Conservation (phyloP, 257 asterid genomes). For the Plantago elongata region DNA sequence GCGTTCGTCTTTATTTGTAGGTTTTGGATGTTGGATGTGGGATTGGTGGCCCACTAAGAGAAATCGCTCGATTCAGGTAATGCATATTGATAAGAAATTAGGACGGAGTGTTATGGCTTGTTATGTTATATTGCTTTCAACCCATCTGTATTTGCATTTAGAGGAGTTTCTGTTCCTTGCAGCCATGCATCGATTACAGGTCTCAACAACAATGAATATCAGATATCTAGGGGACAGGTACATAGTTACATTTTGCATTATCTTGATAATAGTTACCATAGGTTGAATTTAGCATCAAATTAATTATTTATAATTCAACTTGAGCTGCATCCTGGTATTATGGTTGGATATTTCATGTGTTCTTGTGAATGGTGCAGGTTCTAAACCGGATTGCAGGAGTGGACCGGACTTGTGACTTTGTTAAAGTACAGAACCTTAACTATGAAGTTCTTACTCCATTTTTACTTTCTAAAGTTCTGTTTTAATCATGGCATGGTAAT, state of each 20-base stretch:
- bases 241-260: too few species aligned
- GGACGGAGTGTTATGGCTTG: neutral
- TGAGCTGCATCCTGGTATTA: neutral
- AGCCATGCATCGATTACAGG: constrained; percentile 85
- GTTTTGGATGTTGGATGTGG: constrained; percentile 99
- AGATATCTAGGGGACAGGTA: constrained; percentile 95
- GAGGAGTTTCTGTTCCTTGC: constrained; percentile 21
- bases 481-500: neutral
- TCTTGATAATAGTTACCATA: too few species aligned
- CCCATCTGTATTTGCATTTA: constrained; percentile 5
- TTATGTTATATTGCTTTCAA: neutral
- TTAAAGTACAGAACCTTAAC: constrained; percentile 39
- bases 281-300: too few species aligned
- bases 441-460: constrained; percentile 23
- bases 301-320: too few species aligned
- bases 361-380: constrained; percentile 35
- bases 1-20: constrained; percentile 29
- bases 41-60: constrained; percentile 95
- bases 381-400: constrained; percentile 73
- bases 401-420: constrained; percentile 71
- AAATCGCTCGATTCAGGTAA: constrained; percentile 92
- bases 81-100: neutral
- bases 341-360: neutral
- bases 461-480: constrained; percentile 17
- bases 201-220: constrained; percentile 95